Base-by-base conservation (phyloP, 305 asterid genomes). In the Ruellia speciosa region DNA sequence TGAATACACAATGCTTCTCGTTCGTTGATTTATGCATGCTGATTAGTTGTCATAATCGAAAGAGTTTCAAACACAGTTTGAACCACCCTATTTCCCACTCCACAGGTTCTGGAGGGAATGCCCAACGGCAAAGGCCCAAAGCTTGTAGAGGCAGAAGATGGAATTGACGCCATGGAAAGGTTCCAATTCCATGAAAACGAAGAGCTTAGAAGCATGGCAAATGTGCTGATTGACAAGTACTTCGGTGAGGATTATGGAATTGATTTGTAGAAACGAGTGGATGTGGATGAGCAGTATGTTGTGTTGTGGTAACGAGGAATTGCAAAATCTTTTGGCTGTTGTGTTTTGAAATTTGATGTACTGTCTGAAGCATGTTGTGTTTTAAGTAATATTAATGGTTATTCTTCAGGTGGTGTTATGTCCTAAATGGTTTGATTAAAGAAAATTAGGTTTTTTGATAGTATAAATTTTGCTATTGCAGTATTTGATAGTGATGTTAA, bases 91-190 rank as follows among this genome's bases (percentile, higher is more conserved):
- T 37, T 37, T 7, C 41, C 9, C 41, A 37, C 9, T 7, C 45
- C 4, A 19, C 81, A 92, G 99, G 99, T 88, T 59, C 71, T 92
- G 62, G 78, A 96, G 69, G 99, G 96, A 60, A 88, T 86, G 85
- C 96, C 95, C 14, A 73, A 77, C 7, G 78, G 87, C 0, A 85
- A 79, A 69, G 99, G 99, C 8, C 85, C 78, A 19, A 86, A 84
- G 79, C 86, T 86, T 6, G 95, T 92, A 0, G 97, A 92, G 78
- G 78, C 71, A 56, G 96, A 72, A 52, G 97, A 88, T 56, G 97
- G 99, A 28, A 88, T 92, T 11, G 99, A 92, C 14, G 99, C 99
- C 33, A 80, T 92, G 94, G 99, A 92, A 70, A 82, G 96, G 60
- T 88, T 76, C 62, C 96, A 86, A 50, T 92, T 92, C 51, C 99